Evolutionary conservation across 1,284 basidiomycete genomes (phyloP), one percentile per base, ranked within the genome.

Genomic region (Porodaedalea pini): DNA sequence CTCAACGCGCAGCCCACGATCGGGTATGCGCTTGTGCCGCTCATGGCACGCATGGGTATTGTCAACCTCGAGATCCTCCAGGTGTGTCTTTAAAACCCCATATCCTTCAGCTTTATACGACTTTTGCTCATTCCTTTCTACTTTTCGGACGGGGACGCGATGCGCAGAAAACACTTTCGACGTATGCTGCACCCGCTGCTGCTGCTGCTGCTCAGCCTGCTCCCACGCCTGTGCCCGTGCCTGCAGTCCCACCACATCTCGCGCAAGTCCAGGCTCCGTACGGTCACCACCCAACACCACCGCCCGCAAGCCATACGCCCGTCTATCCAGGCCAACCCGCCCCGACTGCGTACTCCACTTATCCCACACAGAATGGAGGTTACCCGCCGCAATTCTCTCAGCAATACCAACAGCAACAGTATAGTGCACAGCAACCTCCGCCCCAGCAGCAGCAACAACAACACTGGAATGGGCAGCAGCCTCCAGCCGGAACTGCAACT

Each of bases 11-110:
- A 88, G 61, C 88, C 88, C 0, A 81, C 82, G 56, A 88, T 90
- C 58, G 82, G 87, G 0, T 89, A 88, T 68, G 86, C 85, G 0
- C 72, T 90, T 0, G 85, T 90, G 59, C 77, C 78, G 1, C 78
- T 89, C 39, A 88, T 90, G 85, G 85, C 87, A 15, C 82, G 80
- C 59, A 80, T 90, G 71, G 83, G 85, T 57, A 85, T 86, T 0
- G 77, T 90, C 37, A 82, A 88, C 57, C 74, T 85, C 53, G 84
- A 88, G 43, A 84, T 87, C 5, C 80, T 89, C 57, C 85, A 88
- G 73, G 88, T 88, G 62, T 27, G 71, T 50, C 23, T 40, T 29
- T n/a, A n/a, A n/a, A n/a, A n/a, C n/a, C n/a, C n/a, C n/a, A n/a
- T n/a, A n/a, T n/a, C n/a, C n/a, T n/a, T n/a, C n/a, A n/a, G n/a